These are phyloP conservation scores for Nevesoporus exiguus DNA, from an alignment of 768 basidiomycete genomes.

Conservation along the genomic window DNA sequence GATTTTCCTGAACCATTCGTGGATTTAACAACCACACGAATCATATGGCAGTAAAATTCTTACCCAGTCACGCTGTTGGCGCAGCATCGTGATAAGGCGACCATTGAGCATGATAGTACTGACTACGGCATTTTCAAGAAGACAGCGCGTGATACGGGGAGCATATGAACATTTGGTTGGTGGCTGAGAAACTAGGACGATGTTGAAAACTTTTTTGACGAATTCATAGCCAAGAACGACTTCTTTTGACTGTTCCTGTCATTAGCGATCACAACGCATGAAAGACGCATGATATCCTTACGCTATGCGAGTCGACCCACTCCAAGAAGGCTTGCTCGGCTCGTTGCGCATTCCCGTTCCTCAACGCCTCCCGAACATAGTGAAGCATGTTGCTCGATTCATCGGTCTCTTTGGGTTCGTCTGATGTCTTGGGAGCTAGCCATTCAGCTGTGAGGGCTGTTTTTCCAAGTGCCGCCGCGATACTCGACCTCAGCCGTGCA, in stretches of 20 bases:
- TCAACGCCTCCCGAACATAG: conserved; percentile 39
- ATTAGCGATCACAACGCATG: not conserved
- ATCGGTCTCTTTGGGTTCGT: conserved; percentile 15
- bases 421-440: conserved; percentile 29
- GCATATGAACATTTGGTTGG: conserved; percentile 44
- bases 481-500: conserved; percentile 52
- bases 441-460: conserved; percentile 43
- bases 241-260: conserved; percentile 13
- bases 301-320: conserved; percentile 47
- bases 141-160: conserved; percentile 50
- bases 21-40: not conserved
- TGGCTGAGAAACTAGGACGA: conserved; percentile 43
- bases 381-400: conserved; percentile 34
- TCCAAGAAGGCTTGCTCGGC: conserved; percentile 60
- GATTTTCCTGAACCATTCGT: conserved; percentile 27
- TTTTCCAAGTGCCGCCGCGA: conserved; percentile 61
- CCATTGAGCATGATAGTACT: conserved; percentile 60
- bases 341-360: conserved; percentile 42
- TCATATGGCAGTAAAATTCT: conserved; percentile 8
- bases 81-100: conserved; percentile 53
- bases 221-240: conserved; percentile 43
- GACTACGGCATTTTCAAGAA: conserved; percentile 56
- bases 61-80: conserved; percentile 67
- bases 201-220: conserved; percentile 55
- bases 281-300: not conserved